These are phyloP conservation scores for Penicillium cosmopolitanum DNA, from an alignment of 495 filamentous ascomycete species.

Conservation along the genomic window DNA sequence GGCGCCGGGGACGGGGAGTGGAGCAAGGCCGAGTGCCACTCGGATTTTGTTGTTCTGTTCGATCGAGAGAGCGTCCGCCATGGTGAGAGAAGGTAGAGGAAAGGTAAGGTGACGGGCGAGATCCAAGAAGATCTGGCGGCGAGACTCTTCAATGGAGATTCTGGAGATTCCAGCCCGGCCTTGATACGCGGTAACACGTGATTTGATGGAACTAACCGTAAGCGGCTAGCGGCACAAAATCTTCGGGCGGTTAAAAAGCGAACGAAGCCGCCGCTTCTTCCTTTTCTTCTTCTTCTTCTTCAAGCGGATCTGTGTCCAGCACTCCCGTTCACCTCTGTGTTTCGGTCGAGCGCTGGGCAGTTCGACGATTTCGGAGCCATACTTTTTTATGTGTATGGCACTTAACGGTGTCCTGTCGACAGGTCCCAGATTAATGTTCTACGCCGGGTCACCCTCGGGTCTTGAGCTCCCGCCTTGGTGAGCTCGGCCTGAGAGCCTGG, in stretches of 20 bases:
- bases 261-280: conserved; percentile 29
- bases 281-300: conserved; percentile 48
- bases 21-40: conserved; percentile 84
- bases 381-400: conserved; percentile 63
- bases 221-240: conserved; percentile 27
- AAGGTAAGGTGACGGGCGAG: conserved; percentile 3
- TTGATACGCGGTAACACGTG: conserved; percentile 22
- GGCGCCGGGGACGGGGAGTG: conserved; percentile 77
- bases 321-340: conserved; percentile 65
- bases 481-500: conserved; percentile 65
- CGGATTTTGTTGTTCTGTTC: conserved; percentile 95
- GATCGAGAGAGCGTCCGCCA: conserved; percentile 82
- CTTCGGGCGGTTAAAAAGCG: conserved; percentile 35
- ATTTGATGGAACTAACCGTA: conserved; percentile 13
- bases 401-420: conserved; percentile 84
- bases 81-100: conserved; percentile 39
- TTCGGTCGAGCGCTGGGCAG: conserved; percentile 80
- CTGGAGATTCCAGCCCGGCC: not conserved
- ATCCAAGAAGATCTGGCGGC: not conserved
- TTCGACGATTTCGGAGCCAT: conserved; percentile 85
- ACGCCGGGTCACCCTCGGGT: conserved; percentile 44
- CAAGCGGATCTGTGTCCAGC: conserved; percentile 79
- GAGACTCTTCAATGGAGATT: not conserved
- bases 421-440: conserved; percentile 78
- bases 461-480: conserved; percentile 73